Base-by-base conservation (phyloP, 768 basidiomycete genomes). In the Macrolepiota dolichaula region DNA sequence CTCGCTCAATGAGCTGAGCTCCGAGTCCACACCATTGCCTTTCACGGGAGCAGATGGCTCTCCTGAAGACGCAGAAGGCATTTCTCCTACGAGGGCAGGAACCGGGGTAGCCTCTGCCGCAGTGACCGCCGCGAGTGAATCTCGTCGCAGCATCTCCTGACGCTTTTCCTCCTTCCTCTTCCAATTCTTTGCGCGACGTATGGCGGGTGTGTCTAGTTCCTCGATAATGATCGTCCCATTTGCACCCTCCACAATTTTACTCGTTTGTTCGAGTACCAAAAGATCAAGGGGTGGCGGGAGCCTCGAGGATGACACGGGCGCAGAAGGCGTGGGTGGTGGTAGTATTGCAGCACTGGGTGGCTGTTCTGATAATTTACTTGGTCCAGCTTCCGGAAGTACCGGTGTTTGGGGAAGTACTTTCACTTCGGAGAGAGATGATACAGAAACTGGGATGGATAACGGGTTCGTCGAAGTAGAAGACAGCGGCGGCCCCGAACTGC, bases 181-280 rank as follows among this genome's bases (percentile, higher is more conserved):
- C 56, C 74, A 70, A 19, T 76, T 77, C 71, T 86, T 89, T 71
- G 84, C 79, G 53, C 82, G 78, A 3, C 89, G 83, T 42, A 82
- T 86, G 3, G 81, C 81, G 37, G 89, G 89, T 4, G 90, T 87
- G 66, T 91, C 90, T 24, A 91, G 76, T 62, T 85, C 83, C 67
- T 92, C 89, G 59, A 91, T 82, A 57, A 89, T 81, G 51, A 87
- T 77, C 59, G 73, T 78, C n/a, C 82, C 81, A 47, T 75, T 74
- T n/a, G 79, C 73, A 22, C 67, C 64, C 29, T 61, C 59, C 12
- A 36, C 37, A 46, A 63, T 74, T 71, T 24, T 72, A 54, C 19
- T 70, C 65, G 35, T 38, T 38, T 27, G 36, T 38, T 35, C 44
- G 37, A 61, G 59, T 50, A 51, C 25, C 3, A 37, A 50, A 1